A percentile compares a stretch with the other conserved stretches of the same genome.
Conservation (phyloP, 495 filamentous ascomycete species). For the Thozetella sp. region DNA sequence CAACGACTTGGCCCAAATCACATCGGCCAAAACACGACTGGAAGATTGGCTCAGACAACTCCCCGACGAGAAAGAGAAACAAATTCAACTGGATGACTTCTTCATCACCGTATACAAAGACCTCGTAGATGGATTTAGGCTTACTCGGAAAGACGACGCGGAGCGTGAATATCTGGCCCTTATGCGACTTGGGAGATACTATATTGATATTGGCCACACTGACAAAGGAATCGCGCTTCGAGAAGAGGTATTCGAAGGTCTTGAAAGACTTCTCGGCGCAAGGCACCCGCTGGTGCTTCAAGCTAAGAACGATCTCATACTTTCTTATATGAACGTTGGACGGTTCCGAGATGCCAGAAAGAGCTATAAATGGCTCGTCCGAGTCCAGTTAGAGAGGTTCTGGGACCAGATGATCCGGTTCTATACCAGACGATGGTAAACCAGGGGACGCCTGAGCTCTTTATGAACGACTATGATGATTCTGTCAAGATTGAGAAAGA, state of each 20-base stretch:
- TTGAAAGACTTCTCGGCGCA: constrained; percentile 1
- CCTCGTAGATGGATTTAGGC: too few species aligned
- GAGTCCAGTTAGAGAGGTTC: background rate
- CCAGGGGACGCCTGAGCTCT: constrained; percentile 5
- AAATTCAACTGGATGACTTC: too few species aligned
- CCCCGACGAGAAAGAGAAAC: too few species aligned
- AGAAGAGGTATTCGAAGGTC: background rate
- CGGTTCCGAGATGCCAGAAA: background rate
- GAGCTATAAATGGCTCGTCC: constrained; percentile 1
- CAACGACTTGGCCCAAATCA: too few species aligned
- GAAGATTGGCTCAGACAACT: too few species aligned
- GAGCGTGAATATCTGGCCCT: constrained; percentile 5
- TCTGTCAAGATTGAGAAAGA: background rate
- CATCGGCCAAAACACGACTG: too few species aligned
- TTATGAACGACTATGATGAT: background rate
- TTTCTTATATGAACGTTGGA: background rate
- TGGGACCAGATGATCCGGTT: background rate
- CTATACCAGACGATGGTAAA: background rate
- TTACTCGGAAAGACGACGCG: too few species aligned
- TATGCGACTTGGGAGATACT: constrained; percentile 7
- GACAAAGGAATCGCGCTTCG: background rate
- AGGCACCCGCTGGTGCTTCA: constrained; percentile 5
- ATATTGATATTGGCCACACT: background rate
- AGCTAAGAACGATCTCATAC: background rate
- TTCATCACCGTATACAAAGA: too few species aligned